Evolutionary conservation across 208 protist species (phyloP), one percentile per base, ranked within the genome.

Genomic region (Trypanosoma rangeli): DNA sequence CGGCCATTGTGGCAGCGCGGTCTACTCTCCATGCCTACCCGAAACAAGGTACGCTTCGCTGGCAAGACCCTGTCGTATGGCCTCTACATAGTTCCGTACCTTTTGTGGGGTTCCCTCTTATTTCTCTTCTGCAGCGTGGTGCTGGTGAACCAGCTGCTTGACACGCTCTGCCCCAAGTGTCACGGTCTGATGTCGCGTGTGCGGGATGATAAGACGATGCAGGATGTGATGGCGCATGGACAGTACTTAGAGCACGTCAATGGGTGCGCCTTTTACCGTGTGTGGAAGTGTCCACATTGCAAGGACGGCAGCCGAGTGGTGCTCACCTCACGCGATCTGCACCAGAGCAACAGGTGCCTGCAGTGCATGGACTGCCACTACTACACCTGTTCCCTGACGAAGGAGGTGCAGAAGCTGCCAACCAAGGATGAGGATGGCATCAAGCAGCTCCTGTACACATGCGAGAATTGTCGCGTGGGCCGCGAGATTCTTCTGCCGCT

Each of bases 341-440:
- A 95, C 63, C 86, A 95, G 62, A 93, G 79, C 78, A 86, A 72
- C 13, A 72, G 74, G 58, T 95, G 90, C 76, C 72, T 95, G 57
- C 74, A 93, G 77, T 95, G 90, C 64, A 84, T 91, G 73, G 87
- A 95, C 68, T 95, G 90, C 62, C 68, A 95, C 48, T 93, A 92
- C 75, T 92, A 95, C 83, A 95, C 90, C 10, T 89, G 85, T 56
- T 69, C 76, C 42, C 67, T 93, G 31, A 78, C 79, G 39, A 93
- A 89, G 74, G 81, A 92, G 58, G 73, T 95, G 52, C 64, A 89
- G 59, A 84, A 87, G 79, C 82, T 95, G 50, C 90, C 90, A 37
- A 87, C 79, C 58, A 90, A 89, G 81, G 74, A 77, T 5, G 86
- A 93, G 72, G 90, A 95, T 55, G 90, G 90, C 7, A 46, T 95